Evolutionary conservation across 2,329 filamentous ascomycete genomes (phyloP).

Genomic region (Fusarium poae): DNA sequence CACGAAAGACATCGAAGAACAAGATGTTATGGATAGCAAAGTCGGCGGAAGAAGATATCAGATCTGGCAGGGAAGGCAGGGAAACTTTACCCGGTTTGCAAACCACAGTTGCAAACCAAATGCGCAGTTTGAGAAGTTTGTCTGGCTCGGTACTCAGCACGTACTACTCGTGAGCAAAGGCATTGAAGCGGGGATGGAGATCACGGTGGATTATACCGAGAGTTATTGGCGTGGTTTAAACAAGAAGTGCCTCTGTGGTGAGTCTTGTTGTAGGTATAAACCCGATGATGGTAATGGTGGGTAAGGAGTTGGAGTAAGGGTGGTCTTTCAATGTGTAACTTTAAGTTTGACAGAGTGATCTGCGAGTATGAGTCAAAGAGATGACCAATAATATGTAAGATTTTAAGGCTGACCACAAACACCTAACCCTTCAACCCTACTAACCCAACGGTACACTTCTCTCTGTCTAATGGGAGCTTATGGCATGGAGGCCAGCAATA

Average conservation of each 20-base stretch:
- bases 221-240: slow-evolving; percentile 4
- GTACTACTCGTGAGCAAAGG: slow-evolving; percentile 5
- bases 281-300: neutral
- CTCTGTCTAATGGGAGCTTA: slow-evolving; percentile 16
- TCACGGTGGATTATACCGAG: slow-evolving; percentile 4
- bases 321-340: neutral
- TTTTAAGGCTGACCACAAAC: slow-evolving; percentile 2
- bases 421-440: slow-evolving; percentile 17
- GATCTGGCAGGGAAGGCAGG: neutral
- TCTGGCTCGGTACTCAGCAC: slow-evolving; percentile 1
- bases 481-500: slow-evolving; percentile 17
- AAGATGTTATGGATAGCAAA: slow-evolving; percentile 4
- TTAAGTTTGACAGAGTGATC: neutral
- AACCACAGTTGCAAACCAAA: slow-evolving; percentile 9
- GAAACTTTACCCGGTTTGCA: neutral
- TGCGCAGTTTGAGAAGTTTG: slow-evolving; percentile 4
- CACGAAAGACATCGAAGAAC: neutral
- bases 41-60: neutral
- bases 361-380: neutral
- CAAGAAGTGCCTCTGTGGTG: slow-evolving; percentile 2
- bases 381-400: neutral
- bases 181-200: slow-evolving; percentile 2
- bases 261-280: slow-evolving; percentile 11
- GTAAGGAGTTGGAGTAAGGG: neutral
- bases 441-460: slow-evolving; percentile 15